A percentile compares a stretch with the other conserved stretches of the same genome.
Evolutionary conservation across 768 basidiomycete species (phyloP).

Genomic region (Termitomyces sp.): DNA sequence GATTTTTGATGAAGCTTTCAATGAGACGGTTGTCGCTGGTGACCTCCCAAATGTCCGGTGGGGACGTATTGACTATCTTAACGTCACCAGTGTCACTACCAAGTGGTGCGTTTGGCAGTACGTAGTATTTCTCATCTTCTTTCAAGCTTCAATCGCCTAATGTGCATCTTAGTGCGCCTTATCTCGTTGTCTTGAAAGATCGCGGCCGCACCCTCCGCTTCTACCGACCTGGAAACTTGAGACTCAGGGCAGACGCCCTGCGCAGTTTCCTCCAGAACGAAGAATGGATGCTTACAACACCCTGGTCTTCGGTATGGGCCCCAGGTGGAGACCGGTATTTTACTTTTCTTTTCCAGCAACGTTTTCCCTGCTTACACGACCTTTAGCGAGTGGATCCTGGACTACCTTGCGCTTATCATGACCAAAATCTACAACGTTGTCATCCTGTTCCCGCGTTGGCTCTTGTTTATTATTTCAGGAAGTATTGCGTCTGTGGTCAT

Average conservation of each 20-base stretch:
- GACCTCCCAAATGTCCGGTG: constrained; percentile 74
- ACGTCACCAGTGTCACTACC: constrained; percentile 79
- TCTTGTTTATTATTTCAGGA: constrained; percentile 66
- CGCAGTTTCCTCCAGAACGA: constrained; percentile 66
- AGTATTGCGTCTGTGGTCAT: constrained; percentile 64
- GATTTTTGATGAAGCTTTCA: constrained; percentile 73
- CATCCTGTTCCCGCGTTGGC: constrained; percentile 64
- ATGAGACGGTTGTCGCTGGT: constrained; percentile 52
- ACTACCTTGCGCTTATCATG: constrained; percentile 48
- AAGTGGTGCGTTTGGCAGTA: constrained; percentile 88
- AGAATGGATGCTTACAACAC: constrained; percentile 56
- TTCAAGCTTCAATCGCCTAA: constrained; percentile 3
- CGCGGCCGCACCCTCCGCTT: constrained; percentile 81
- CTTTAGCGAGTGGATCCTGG: constrained; percentile 65
- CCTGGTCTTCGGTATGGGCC: constrained; percentile 67
- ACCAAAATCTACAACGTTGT: constrained; percentile 51
- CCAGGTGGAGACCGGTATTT: constrained; percentile 75
- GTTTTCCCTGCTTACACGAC: neutral
- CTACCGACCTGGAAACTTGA: constrained; percentile 61
- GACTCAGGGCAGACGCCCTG: constrained; percentile 56
- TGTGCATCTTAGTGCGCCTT: constrained; percentile 58
- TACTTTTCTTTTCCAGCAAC: neutral
- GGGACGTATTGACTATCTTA: constrained; percentile 86
- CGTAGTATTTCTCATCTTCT: constrained; percentile 32
- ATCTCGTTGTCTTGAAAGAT: constrained; percentile 65